Conservation (phyloP, 2,329 filamentous ascomycete genomes). For the Fusarium phyllophilum region DNA sequence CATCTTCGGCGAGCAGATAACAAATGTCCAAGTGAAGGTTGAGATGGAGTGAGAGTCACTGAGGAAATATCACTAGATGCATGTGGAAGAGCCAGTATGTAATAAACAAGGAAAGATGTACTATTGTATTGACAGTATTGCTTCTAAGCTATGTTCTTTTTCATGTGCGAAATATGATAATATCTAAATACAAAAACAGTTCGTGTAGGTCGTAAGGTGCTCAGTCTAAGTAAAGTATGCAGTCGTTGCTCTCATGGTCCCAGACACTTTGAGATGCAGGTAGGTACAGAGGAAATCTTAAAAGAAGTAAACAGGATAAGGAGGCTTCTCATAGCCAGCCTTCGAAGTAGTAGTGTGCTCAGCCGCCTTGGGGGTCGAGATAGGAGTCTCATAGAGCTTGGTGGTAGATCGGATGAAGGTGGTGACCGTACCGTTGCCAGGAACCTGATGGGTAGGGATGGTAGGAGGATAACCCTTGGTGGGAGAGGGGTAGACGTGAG, state of each 20-base stretch:
- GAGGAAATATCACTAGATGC: neutral
- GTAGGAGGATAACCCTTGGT: neutral
- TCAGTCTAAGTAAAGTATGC: conserved; percentile 16
- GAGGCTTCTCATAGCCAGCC: conserved; percentile 7
- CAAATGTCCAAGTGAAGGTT: neutral
- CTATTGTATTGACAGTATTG: conserved; percentile 20
- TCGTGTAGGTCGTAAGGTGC: conserved; percentile 15
- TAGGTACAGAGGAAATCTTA: conserved; percentile 7
- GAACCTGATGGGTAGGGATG: neutral
- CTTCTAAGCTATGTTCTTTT: conserved; percentile 21
- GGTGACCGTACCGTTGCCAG: conserved; percentile 6
- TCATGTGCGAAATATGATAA: conserved; percentile 1
- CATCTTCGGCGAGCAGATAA: neutral
- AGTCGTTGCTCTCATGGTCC: conserved; percentile 11
- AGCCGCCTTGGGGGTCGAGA: neutral
- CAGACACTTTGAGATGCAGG: conserved; percentile 17
- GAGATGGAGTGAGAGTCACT: too few species aligned
- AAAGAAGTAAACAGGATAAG: conserved; percentile 17
- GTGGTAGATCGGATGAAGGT: conserved; percentile 14
- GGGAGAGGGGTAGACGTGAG: neutral
- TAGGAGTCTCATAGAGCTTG: conserved; percentile 21
- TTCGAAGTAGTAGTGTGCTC: neutral
- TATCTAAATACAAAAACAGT: conserved; percentile 24
- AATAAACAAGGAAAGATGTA: conserved; percentile 11
- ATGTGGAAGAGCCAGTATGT: neutral